A percentile compares a stretch with the other conserved stretches of the same genome.
phyloP scores from a whole-genome alignment of 2,329 filamentous ascomycete genomes.

The Botrytis cinerea region DNA sequence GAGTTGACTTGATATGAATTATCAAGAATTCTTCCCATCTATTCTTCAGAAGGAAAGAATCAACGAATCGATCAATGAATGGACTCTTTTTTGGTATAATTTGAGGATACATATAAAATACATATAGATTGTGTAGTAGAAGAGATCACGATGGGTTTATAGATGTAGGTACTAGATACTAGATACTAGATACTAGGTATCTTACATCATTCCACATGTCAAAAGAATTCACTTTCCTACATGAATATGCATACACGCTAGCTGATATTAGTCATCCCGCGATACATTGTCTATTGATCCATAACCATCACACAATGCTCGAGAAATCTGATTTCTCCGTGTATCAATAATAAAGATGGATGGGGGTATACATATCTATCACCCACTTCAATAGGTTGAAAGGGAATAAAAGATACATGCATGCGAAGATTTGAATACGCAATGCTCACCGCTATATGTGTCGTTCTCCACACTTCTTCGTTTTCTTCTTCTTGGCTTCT shows the following conservation, averaged over 20 bases:
- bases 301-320: neutral
- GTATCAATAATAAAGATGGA: too few species aligned
- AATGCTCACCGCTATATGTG: neutral
- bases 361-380: neutral
- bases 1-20: too few species aligned
- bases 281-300: neutral
- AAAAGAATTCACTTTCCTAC: neutral
- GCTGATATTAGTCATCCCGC: neutral
- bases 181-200: too few species aligned
- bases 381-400: neutral
- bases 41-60: too few species aligned
- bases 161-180: too few species aligned
- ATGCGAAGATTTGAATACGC: neutral
- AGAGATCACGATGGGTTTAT: too few species aligned
- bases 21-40: too few species aligned
- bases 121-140: too few species aligned
- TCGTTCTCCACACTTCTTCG: neutral
- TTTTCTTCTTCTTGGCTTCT: neutral
- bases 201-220: neutral
- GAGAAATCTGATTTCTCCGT: neutral
- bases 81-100: too few species aligned
- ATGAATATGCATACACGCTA: neutral
- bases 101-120: too few species aligned
- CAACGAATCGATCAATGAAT: too few species aligned
- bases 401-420: neutral